Evolutionary conservation across 495 filamentous ascomycete species (phyloP).

Genomic region (Clohesyomyces aquaticus): DNA sequence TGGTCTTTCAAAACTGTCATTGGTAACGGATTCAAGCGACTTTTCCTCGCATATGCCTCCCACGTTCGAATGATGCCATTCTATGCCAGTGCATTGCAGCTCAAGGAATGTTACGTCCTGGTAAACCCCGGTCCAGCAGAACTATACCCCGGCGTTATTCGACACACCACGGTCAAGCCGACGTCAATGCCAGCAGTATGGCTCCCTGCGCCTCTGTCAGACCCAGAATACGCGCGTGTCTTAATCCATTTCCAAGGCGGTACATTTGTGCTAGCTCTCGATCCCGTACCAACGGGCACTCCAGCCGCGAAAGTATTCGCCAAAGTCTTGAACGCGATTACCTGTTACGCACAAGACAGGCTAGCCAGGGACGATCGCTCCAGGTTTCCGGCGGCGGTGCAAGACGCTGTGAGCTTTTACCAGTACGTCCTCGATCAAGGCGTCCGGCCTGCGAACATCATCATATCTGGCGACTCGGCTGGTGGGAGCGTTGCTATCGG

Average conservation of each 20-base stretch:
- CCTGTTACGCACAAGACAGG: slow-evolving; percentile 40
- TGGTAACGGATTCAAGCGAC: background rate
- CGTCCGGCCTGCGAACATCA: slow-evolving; percentile 24
- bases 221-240: background rate
- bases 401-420: slow-evolving; percentile 39
- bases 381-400: slow-evolving; percentile 41
- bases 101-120: slow-evolving; percentile 11
- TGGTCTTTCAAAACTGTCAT: background rate
- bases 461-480: slow-evolving; percentile 41
- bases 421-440: slow-evolving; percentile 29
- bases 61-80: background rate
- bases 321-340: slow-evolving; percentile 23
- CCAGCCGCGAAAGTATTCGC: slow-evolving; percentile 31
- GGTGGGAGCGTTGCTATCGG: slow-evolving; percentile 39
- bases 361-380: slow-evolving; percentile 13
- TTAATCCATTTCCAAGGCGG: background rate
- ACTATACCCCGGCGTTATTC: slow-evolving; percentile 3
- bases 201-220: slow-evolving; percentile 8
- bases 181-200: slow-evolving; percentile 4
- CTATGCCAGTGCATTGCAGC: background rate
- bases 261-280: slow-evolving; percentile 42
- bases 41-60: background rate
- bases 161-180: slow-evolving; percentile 9
- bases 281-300: slow-evolving; percentile 43
- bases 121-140: slow-evolving; percentile 7